Conservation (phyloP, 2,329 filamentous ascomycete genomes). For the Aspergillus sp. region DNA sequence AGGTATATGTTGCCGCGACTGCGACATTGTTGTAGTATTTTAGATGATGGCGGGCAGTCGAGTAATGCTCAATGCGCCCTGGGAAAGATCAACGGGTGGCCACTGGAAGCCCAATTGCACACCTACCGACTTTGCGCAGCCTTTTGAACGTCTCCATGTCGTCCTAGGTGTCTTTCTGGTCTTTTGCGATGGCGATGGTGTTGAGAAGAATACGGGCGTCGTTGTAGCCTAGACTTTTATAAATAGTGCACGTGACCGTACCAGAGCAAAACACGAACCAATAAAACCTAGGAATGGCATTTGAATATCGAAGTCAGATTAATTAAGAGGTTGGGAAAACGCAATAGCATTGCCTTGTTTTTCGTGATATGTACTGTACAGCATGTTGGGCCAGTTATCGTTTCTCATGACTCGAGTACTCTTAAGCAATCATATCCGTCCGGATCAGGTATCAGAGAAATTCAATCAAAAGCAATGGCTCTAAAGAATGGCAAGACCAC, state of each 20-base stretch:
- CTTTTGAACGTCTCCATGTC: neutral
- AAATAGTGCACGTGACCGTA: neutral
- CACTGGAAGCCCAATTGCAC: neutral
- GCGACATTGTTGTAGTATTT: slow-evolving; percentile 47
- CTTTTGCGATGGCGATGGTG: no score
- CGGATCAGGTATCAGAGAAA: neutral
- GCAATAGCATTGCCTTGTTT: no score
- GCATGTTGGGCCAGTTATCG: no score
- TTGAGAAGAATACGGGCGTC: no score
- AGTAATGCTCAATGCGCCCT: slow-evolving; percentile 47
- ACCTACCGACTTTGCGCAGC: neutral
- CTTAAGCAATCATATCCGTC: slow-evolving; percentile 21
- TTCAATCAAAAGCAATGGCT: neutral
- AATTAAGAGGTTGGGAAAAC: no score
- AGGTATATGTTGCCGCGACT: slow-evolving; percentile 38
- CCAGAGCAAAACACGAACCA: no score
- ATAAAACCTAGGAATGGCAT: no score
- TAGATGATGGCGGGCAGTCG: slow-evolving; percentile 43
- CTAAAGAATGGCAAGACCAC: slow-evolving; percentile 33
- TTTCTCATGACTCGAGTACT: neutral
- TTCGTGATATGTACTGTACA: no score
- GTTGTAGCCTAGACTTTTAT: neutral
- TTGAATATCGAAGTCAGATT: no score
- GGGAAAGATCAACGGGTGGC: slow-evolving; percentile 1
- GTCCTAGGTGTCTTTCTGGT: neutral